Evolutionary conservation across 768 basidiomycete species (phyloP).

Genomic region (Pisolithus orientalis): DNA sequence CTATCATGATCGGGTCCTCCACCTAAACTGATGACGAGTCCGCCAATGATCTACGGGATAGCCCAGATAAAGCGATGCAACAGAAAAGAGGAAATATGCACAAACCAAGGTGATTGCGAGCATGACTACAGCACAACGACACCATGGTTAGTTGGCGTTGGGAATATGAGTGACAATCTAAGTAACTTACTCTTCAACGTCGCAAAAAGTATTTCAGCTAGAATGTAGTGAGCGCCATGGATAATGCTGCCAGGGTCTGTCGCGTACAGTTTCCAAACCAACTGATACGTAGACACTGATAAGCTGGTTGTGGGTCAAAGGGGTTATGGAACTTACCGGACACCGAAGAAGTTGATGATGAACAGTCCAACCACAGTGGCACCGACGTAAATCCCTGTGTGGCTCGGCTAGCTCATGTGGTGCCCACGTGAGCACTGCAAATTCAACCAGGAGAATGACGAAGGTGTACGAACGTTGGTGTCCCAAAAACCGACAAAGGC

Average conservation of each 20-base stretch:
- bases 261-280: constrained; percentile 18
- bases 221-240: constrained; percentile 2
- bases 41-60: no score
- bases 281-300: constrained; percentile 22
- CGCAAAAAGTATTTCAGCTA: constrained; percentile 19
- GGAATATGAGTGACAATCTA: not conserved
- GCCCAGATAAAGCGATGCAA: no score
- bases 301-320: constrained; percentile 28
- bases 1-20: no score
- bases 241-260: not conserved
- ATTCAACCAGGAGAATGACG: not conserved
- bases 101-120: constrained; percentile 31
- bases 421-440: constrained; percentile 17
- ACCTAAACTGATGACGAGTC: no score
- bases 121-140: constrained; percentile 20
- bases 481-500: constrained; percentile 49
- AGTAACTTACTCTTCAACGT: constrained; percentile 16
- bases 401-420: constrained; percentile 19
- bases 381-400: constrained; percentile 36
- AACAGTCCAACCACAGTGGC: constrained; percentile 33
- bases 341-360: constrained; percentile 42
- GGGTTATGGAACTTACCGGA: constrained; percentile 33
- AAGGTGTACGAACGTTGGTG: constrained; percentile 9
- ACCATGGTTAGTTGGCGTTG: not conserved
- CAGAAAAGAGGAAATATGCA: not conserved